These are phyloP conservation scores for Apostasia shenzhenica DNA, from an alignment of 106 monocot species.

Conservation along the genomic window DNA sequence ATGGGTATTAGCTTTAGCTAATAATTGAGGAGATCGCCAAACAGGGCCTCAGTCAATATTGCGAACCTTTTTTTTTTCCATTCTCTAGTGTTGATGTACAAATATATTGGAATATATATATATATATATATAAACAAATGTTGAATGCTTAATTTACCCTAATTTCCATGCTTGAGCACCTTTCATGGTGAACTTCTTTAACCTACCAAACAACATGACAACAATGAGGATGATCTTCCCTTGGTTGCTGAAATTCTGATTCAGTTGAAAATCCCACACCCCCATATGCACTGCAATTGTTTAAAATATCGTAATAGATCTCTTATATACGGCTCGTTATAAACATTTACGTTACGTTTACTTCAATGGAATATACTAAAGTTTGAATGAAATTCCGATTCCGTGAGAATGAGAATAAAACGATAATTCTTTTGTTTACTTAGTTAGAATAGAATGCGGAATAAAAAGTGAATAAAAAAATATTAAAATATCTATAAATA, in stretches of 20 bases:
- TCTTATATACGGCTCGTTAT: no score
- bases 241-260: no score
- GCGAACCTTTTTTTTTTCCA: no score
- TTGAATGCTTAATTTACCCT: background rate
- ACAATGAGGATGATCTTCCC: constrained; percentile 32
- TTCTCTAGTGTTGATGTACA: no score
- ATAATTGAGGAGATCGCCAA: no score
- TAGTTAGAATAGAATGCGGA: background rate
- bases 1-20: no score
- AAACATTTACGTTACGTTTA: background rate
- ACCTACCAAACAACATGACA: constrained; percentile 45
- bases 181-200: constrained; percentile 28
- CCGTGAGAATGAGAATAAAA: background rate
- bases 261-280: constrained; percentile 39
- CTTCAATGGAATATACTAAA: background rate
- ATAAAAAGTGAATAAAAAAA: no score
- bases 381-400: background rate
- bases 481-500: no score
- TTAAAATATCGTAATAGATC: background rate
- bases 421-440: background rate
- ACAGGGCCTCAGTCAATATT: no score
- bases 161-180: constrained; percentile 40
- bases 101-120: no score
- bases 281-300: constrained; percentile 37
- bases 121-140: no score